Evolutionary conservation across 1,284 basidiomycete species (phyloP).

Genomic region (Sporisorium iseilematis-ciliati): DNA sequence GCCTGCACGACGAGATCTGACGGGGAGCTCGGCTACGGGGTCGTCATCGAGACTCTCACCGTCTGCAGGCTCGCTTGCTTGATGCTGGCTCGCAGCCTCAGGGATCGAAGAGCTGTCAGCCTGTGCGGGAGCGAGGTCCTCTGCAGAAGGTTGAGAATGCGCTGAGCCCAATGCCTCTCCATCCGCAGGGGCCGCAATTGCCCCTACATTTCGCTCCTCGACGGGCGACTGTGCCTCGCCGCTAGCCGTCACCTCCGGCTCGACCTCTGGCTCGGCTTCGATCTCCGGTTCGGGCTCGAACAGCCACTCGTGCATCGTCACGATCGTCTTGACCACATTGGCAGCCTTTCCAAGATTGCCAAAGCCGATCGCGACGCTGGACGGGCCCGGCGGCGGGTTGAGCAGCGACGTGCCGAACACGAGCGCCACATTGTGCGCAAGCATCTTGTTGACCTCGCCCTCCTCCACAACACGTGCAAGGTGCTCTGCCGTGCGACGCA

Average conservation of each 20-base stretch:
- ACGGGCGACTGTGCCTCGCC: not conserved
- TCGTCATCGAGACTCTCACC: slow-evolving; percentile 26
- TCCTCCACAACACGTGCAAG: slow-evolving; percentile 62
- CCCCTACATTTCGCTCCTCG: slow-evolving; percentile 1
- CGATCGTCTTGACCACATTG: slow-evolving; percentile 67
- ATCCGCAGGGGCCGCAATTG: not conserved
- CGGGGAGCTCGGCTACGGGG: slow-evolving; percentile 26
- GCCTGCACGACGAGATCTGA: slow-evolving; percentile 32
- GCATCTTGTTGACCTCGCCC: slow-evolving; percentile 65
- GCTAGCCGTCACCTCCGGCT: not conserved
- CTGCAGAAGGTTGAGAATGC: slow-evolving; percentile 7
- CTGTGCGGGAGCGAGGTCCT: slow-evolving; percentile 5
- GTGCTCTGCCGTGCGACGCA: slow-evolving; percentile 63
- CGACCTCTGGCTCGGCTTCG: slow-evolving; percentile 40
- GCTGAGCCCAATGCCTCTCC: not conserved
- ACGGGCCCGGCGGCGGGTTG: slow-evolving; percentile 62
- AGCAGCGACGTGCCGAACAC: slow-evolving; percentile 69
- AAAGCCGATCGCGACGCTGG: slow-evolving; percentile 56
- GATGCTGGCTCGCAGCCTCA: not conserved
- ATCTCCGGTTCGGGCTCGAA: slow-evolving; percentile 64
- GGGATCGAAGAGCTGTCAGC: not conserved
- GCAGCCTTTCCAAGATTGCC: slow-evolving; percentile 67
- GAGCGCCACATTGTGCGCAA: slow-evolving; percentile 66
- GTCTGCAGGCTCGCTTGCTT: not conserved
- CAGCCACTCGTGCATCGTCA: slow-evolving; percentile 66